Conservation (phyloP, 2,329 filamentous ascomycete genomes). For the Neoascochyta sp. region DNA sequence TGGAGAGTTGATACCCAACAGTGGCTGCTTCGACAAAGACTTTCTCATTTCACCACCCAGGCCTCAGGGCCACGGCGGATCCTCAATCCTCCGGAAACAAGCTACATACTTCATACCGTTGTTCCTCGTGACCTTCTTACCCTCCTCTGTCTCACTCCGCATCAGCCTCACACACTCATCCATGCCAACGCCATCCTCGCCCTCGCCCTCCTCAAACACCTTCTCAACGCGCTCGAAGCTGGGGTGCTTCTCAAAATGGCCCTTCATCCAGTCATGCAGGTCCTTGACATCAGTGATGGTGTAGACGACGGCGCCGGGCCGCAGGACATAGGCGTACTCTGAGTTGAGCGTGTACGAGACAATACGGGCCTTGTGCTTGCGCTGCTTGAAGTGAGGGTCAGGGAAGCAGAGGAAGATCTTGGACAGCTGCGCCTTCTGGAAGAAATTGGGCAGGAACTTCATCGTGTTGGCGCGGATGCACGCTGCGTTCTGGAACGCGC, state of each 20-base stretch:
- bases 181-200: slow-evolving; percentile 61
- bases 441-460: slow-evolving; percentile 99
- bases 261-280: slow-evolving; percentile 88
- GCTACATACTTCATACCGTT: slow-evolving; percentile 88
- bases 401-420: slow-evolving; percentile 99
- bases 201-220: slow-evolving; percentile 56
- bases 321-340: slow-evolving; percentile 86
- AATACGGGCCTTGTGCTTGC: slow-evolving; percentile 96
- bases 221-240: slow-evolving; percentile 69
- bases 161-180: slow-evolving; percentile 72
- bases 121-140: slow-evolving; percentile 92
- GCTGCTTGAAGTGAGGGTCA: slow-evolving; percentile 94
- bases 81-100: slow-evolving; percentile 74
- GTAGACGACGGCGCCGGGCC: slow-evolving; percentile 82
- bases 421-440: slow-evolving; percentile 71
- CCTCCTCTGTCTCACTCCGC: slow-evolving; percentile 86
- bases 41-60: no score
- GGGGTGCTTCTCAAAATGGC: slow-evolving; percentile 73
- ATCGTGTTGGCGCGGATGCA: slow-evolving; percentile 92
- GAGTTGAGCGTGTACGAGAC: slow-evolving; percentile 83
- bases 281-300: slow-evolving; percentile 98
- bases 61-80: slow-evolving; percentile 77
- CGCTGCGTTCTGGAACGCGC: slow-evolving; percentile 76
- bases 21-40: no score
- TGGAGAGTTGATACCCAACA: no score